Conservation (phyloP, 208 protist genomes). For the Naegleria lovaniensis region DNA sequence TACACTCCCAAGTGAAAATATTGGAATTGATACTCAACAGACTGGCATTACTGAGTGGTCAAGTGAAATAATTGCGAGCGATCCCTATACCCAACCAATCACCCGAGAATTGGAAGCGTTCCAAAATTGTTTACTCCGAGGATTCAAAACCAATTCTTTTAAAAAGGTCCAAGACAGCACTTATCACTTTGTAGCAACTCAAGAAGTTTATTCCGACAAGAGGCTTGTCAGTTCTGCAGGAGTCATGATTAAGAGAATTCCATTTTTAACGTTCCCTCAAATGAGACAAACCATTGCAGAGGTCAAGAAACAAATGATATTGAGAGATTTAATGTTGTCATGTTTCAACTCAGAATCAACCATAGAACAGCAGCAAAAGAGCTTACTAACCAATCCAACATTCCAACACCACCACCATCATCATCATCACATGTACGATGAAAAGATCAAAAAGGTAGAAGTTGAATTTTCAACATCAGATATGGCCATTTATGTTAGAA, state of each 20-base stretch:
- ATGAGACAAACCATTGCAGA: not conserved
- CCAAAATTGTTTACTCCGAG: not conserved
- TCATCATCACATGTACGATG: not conserved
- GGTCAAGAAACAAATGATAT: not conserved
- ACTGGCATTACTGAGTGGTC: not conserved
- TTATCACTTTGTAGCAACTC: not conserved
- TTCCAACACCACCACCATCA: not conserved
- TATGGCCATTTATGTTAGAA: not conserved
- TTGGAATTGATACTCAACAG: not conserved
- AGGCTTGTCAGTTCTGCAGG: not conserved
- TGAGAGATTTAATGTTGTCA: not conserved
- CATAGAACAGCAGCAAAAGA: not conserved
- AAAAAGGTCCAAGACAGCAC: not conserved
- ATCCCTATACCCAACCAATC: not conserved
- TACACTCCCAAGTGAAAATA: not conserved
- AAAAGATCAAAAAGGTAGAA: not conserved
- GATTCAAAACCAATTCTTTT: not conserved
- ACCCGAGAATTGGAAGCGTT: not conserved
- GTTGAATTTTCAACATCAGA: not conserved
- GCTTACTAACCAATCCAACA: not conserved
- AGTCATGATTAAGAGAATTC: not conserved
- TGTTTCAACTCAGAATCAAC: not conserved
- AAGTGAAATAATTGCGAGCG: not conserved
- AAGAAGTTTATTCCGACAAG: not conserved
- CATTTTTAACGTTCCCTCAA: not conserved